phyloP scores from a whole-genome alignment of 176 grass and related monocot species.

The Juncus inflexus region DNA sequence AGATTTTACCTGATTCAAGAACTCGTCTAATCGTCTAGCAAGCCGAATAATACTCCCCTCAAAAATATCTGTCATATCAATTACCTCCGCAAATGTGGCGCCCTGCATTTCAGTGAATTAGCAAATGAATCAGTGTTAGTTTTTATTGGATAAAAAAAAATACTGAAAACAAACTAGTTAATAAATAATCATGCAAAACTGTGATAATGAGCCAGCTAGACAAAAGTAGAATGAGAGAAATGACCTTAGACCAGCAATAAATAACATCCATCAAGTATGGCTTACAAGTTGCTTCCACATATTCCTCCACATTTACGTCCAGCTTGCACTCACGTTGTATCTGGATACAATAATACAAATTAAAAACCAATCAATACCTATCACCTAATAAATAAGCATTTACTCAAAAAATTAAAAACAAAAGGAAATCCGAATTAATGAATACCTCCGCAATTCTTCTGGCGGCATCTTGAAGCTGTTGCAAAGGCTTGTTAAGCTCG shows the following conservation, averaged over 20 bases:
- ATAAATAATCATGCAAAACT: not conserved
- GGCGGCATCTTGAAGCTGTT: constrained; percentile 93
- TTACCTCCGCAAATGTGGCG: constrained; percentile 87
- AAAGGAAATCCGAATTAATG: not conserved
- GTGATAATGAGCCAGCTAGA: not conserved
- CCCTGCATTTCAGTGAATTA: constrained; percentile 35
- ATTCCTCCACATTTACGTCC: constrained; percentile 93
- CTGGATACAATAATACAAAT: constrained; percentile 40
- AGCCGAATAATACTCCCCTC: constrained; percentile 91
- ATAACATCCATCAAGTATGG: constrained; percentile 96
- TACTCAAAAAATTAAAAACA: constrained; percentile 20
- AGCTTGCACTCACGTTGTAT: constrained; percentile 98
- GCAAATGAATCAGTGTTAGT: not conserved
- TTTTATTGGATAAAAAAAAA: too few species aligned
- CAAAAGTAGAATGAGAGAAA: constrained; percentile 4
- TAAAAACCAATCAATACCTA: constrained; percentile 24
- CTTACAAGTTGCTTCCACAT: constrained; percentile 75
- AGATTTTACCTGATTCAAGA: constrained; percentile 84
- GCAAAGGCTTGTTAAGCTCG: constrained; percentile 85
- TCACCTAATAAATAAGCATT: not conserved
- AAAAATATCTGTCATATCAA: constrained; percentile 99
- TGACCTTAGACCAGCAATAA: constrained; percentile 97
- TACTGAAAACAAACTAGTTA: not conserved
- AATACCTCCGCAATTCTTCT: constrained; percentile 96
- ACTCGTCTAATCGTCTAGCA: constrained; percentile 91